Conservation (phyloP, 1,284 basidiomycete genomes). For the Sanguinoderma infundibulare region DNA sequence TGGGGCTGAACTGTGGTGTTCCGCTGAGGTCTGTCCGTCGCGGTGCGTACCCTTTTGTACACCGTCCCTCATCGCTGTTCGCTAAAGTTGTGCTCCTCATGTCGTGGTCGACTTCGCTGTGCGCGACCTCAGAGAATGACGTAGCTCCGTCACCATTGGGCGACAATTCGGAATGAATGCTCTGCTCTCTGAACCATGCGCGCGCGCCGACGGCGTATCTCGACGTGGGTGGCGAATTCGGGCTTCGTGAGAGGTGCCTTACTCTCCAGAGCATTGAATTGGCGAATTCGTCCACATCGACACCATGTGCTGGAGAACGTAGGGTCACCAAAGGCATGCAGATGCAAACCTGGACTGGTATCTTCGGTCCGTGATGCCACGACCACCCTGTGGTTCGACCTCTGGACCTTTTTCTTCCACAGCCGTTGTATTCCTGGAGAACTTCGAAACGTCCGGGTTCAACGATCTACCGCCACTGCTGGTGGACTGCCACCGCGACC, state of each 20-base stretch:
- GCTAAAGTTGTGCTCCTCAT: background rate
- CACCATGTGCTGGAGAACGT: background rate
- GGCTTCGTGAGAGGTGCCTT: constrained; percentile 1
- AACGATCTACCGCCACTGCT: background rate
- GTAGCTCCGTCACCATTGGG: background rate
- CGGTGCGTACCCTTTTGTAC: constrained; percentile 13
- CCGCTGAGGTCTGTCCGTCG: constrained; percentile 15
- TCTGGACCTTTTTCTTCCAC: background rate
- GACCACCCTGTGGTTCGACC: background rate
- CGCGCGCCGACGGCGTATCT: background rate
- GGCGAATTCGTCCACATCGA: background rate
- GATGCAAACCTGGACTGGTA: background rate
- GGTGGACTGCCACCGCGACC: background rate
- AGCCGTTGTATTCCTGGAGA: background rate
- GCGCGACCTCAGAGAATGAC: background rate
- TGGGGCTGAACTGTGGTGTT: constrained; percentile 19
- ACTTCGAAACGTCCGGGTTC: background rate
- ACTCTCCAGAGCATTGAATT: background rate
- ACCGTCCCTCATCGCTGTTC: background rate
- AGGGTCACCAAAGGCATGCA: background rate
- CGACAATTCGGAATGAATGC: background rate
- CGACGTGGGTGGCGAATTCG: background rate
- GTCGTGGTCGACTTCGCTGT: background rate
- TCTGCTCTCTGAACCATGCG: background rate
- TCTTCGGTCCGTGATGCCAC: background rate